Evolutionary conservation across 805 yeast genomes (phyloP), one percentile per base, ranked within the genome.

Genomic region (Pichia paraexigua): DNA sequence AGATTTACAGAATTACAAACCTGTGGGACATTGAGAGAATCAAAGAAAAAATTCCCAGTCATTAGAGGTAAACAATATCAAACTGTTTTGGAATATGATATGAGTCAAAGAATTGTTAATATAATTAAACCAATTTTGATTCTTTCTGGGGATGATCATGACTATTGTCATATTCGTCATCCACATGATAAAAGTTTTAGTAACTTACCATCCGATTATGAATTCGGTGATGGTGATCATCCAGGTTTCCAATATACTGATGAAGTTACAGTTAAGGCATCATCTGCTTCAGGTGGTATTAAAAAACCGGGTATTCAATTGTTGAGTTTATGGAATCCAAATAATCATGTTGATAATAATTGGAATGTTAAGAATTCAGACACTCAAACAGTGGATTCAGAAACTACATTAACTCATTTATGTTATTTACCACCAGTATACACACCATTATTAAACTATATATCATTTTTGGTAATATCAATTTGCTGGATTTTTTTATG

Each of bases 91-190:
- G 85, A 82, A 47, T 70, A 77, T 30, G 77, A 75, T 2, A 61
- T 85, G 5, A 72, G 92, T 0, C 74, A 79, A 41, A 75, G 78
- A 21, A 73, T 94, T 6, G 67, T 94, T 44, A 60, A 72, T 8
- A 70, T 67, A 11, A 64, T 92, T 1, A 68, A 76, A 45, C 99
- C 99, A 0, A 72, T 72, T 17, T 66, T 83, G 12, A 74, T 87
- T 5, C 87, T 90, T 62, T 81, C 95, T 7, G 99, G 99, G 1
- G 99, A 94, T 65, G 99, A 94, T 65, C 99, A 94, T 69, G 99
- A 94, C 65, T 90, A 88, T 59, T 94, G 99, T 65, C 87, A 85
- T 56, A 76, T 85, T 20, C 68, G 68, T 15, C 97, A 91, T 63
- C 58, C 61, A 12, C 45, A 47, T 11, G 48, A 41, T 20, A 50